Conservation (phyloP, 371 early-diverging fungal genomes). For the Mortierella sp. region DNA sequence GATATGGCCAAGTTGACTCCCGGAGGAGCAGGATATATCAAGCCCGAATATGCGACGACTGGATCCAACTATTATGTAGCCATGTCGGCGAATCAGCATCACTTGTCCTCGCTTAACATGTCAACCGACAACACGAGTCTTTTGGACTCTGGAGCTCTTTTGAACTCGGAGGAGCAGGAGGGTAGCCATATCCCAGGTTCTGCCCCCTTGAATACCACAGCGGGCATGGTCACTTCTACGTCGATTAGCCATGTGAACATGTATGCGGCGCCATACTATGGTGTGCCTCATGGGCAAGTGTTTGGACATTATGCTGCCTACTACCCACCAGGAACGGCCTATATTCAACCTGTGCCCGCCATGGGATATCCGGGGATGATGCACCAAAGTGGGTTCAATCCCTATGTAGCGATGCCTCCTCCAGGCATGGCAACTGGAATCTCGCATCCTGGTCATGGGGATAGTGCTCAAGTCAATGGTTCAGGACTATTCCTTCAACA, state of each 20-base stretch:
- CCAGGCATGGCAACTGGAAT: conserved; percentile 28
- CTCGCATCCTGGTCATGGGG: conserved; percentile 19
- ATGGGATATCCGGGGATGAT: conserved; percentile 50
- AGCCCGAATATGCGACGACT: conserved; percentile 26
- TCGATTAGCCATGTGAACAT: conserved; percentile 20
- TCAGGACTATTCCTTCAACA: conserved; percentile 39
- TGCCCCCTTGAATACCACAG: conserved; percentile 11
- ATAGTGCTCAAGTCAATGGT: conserved; percentile 24
- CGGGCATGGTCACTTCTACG: conserved; percentile 11
- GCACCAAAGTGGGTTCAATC: conserved; percentile 42
- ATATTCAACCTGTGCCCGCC: conserved; percentile 32
- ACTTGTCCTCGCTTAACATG: conserved; percentile 17
- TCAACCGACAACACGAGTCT: conserved; percentile 4
- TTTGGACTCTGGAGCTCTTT: conserved; percentile 15
- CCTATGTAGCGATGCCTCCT: conserved; percentile 39
- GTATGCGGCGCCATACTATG: conserved; percentile 35
- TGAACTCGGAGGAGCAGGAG: conserved; percentile 38
- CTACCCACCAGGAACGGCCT: conserved; percentile 34
- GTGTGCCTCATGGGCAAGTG: conserved; percentile 43
- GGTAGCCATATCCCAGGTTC: conserved; percentile 10
- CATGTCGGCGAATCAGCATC: conserved; percentile 37
- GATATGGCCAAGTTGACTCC: conserved; percentile 25
- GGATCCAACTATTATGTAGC: conserved; percentile 31
- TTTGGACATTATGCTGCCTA: conserved; percentile 49
- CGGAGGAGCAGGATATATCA: conserved; percentile 22